phyloP scores from a whole-genome alignment of 2,329 filamentous ascomycete species.

The Verticillium klebahnii region DNA sequence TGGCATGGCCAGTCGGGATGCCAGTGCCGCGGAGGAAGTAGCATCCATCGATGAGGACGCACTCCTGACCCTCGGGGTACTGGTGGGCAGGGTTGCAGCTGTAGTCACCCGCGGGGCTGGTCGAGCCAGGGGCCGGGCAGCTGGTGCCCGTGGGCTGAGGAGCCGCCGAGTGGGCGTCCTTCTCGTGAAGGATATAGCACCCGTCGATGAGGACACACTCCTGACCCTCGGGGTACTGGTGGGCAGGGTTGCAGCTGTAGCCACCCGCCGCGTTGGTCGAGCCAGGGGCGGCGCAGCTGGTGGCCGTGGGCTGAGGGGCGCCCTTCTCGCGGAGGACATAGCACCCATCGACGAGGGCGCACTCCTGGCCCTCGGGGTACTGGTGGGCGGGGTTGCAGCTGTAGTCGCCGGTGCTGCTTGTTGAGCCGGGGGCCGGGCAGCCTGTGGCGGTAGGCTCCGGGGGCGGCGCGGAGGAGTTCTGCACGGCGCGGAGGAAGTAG shows the following conservation, averaged over 20 bases:
- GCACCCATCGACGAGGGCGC: slow-evolving; percentile 12
- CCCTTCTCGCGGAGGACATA: slow-evolving; percentile 3
- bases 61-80: slow-evolving; percentile 2
- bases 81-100: slow-evolving; percentile 4
- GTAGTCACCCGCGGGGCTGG: neutral
- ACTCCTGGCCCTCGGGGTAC: slow-evolving; percentile 15
- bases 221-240: slow-evolving; percentile 4
- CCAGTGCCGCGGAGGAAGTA: slow-evolving; percentile 2
- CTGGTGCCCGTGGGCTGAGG: slow-evolving; percentile 1
- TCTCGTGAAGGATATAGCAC: slow-evolving; percentile 6
- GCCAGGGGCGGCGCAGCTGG: neutral
- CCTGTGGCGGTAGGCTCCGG: neutral
- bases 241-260: slow-evolving; percentile 5
- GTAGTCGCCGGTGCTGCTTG: slow-evolving; percentile 12
- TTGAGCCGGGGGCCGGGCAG: slow-evolving; percentile 8
- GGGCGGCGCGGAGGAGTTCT: neutral
- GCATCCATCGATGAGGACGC: slow-evolving; percentile 1
- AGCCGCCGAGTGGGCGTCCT: neutral
- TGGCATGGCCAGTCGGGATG: neutral
- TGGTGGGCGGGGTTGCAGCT: slow-evolving; percentile 16
- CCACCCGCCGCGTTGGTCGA: neutral
- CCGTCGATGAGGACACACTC: neutral
- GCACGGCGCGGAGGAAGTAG: slow-evolving; percentile 3
- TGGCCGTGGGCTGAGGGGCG: neutral
- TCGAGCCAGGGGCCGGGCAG: neutral